Conservation (phyloP, 139 green algal species). For the Ettlia oleoabundans region DNA sequence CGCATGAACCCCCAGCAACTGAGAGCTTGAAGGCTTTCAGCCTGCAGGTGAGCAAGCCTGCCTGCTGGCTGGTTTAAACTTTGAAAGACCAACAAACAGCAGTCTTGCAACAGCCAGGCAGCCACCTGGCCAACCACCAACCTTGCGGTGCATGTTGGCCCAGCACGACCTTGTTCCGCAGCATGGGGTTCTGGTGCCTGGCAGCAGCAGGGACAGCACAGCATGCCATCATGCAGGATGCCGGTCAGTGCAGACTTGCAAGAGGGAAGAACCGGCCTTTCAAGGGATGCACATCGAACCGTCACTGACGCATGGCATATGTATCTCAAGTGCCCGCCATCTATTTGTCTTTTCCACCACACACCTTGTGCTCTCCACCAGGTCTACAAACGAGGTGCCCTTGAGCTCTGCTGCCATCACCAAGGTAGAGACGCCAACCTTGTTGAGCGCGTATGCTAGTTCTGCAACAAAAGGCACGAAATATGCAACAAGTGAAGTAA, state of each 20-base stretch:
- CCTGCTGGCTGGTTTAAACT: no score
- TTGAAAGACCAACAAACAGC: no score
- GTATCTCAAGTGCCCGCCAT: no score
- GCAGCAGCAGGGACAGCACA: not conserved
- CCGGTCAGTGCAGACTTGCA: not conserved
- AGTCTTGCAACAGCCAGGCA: no score
- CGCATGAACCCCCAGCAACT: not conserved
- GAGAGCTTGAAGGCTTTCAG: not conserved
- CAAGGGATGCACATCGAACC: not conserved
- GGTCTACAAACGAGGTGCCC: constrained; percentile 7
- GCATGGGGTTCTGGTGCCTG: not conserved
- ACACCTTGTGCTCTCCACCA: constrained; percentile 13
- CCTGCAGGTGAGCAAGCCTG: no score
- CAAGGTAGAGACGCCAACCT: not conserved
- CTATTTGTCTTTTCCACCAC: not conserved
- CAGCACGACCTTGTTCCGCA: constrained; percentile 36
- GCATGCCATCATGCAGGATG: not conserved
- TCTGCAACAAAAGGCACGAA: not conserved
- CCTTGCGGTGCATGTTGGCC: not conserved
- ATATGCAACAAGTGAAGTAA: no score
- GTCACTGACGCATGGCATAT: no score
- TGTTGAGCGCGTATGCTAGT: constrained; percentile 14
- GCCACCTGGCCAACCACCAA: no score
- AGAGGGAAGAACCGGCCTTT: not conserved
- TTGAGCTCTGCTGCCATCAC: constrained; percentile 29